These are phyloP conservation scores for Exophiala phaeomuriformis DNA, from an alignment of 2,329 filamentous ascomycete species.

Conservation along the genomic window DNA sequence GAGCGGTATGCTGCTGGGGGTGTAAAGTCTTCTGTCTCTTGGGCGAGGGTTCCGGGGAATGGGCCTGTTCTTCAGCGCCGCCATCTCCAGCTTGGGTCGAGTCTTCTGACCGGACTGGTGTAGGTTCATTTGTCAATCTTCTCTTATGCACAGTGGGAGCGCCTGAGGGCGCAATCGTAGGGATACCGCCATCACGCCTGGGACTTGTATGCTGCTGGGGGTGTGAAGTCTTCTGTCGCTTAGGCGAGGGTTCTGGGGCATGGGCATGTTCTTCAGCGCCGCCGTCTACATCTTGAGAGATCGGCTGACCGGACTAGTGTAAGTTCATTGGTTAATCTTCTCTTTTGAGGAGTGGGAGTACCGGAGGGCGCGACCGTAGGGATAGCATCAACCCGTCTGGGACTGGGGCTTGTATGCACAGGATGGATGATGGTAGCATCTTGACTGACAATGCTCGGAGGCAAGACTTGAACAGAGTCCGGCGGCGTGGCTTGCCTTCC, in stretches of 20 bases:
- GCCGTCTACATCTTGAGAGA: slow-evolving; percentile 4
- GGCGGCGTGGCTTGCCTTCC: neutral
- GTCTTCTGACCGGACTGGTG: slow-evolving; percentile 10
- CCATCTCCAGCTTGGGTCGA: slow-evolving; percentile 5
- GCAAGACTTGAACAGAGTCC: slow-evolving; percentile 7
- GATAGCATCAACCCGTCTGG: slow-evolving; percentile 2
- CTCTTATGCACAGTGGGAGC: slow-evolving; percentile 2
- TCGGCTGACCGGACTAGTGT: slow-evolving; percentile 9
- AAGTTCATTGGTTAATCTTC: slow-evolving; percentile 10
- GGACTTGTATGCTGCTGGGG: slow-evolving; percentile 1
- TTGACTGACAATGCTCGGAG: slow-evolving; percentile 2
- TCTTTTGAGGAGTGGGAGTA: slow-evolving; percentile 2
- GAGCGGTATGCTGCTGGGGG: neutral
- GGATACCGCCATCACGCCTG: slow-evolving; percentile 3
- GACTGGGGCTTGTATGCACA: neutral
- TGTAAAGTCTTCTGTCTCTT: slow-evolving; percentile 21
- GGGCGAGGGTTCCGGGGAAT: slow-evolving; percentile 4
- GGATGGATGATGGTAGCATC: slow-evolving; percentile 12
- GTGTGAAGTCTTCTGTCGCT: slow-evolving; percentile 20
- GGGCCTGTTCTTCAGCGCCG: neutral
- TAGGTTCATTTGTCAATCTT: slow-evolving; percentile 10
- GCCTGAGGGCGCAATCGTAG: slow-evolving; percentile 7
- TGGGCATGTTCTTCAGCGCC: neutral
- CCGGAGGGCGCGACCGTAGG: slow-evolving; percentile 11
- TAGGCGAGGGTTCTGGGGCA: slow-evolving; percentile 6